Evolutionary conservation across 225 moss, liverwort and hornwort species (phyloP), one percentile per base, ranked within the genome.

Genomic region (Marchantia polymorpha): DNA sequence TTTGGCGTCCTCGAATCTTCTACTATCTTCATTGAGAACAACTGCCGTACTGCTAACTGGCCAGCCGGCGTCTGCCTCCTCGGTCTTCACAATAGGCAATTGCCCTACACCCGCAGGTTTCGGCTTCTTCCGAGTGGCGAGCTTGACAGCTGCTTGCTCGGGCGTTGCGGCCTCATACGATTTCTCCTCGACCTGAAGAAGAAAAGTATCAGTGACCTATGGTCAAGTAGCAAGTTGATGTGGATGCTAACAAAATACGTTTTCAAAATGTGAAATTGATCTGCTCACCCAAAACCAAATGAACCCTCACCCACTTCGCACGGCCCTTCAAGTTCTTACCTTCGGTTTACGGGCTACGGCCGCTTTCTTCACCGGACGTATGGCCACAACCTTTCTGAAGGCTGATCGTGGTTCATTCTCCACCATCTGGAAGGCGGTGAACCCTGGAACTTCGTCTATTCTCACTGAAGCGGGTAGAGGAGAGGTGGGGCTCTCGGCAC

Each of bases 311-410:
- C 46, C 25, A 12, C 60, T 51, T 47, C 7, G 8, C 65, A 31
- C 31, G 0, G 9, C 13, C 39, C 65, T 19, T 12, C 29, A 55
- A 16, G 3, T 17, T 60, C 72, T 78, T 77, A 90, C 89, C 89
- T 90, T 90, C 4, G 66, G 82, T 51, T 85, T 82, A 73, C 82
- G 79, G 22, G 20, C 51, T 29, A 58, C 51, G 66, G 75, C 13
- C 5, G 78, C 55, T 64, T 85, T 90, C 80, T 87, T 90, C 49
- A 90, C 74, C n/a, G 89, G 89, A 4, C 87, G 87, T 58, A 84
- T 39, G 23, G 89, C 85, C 13, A 66, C 78, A 50, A 86, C 83
- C 64, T 79, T 78, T 11, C 82, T 85, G 47, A 85, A 87, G 20
- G 85, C 85, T 52, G 89, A 85, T 29, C 78, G 74, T 19, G 58